phyloP scores from a whole-genome alignment of 805 yeast species.

The Candida ulmi region DNA sequence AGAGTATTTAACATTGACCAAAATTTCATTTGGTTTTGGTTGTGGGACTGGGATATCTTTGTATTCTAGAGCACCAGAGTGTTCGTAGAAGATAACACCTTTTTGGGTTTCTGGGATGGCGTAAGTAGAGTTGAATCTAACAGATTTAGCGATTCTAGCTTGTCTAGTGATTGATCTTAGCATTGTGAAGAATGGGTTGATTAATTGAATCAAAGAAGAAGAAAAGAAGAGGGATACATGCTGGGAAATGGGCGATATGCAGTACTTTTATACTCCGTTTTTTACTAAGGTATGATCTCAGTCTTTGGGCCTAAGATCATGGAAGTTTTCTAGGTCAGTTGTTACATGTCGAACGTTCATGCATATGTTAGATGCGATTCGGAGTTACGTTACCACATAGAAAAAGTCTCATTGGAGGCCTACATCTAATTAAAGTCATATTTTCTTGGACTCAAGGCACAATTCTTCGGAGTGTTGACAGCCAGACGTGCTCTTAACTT shows the following conservation, averaged over 20 bases:
- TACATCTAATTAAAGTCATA: not conserved
- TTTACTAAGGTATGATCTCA: too few relatives aligned
- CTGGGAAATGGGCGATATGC: not conserved
- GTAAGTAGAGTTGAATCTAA: constrained; percentile 23
- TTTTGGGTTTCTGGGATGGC: constrained; percentile 62
- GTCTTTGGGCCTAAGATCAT: too few relatives aligned
- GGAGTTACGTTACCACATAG: not conserved
- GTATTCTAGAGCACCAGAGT: constrained; percentile 59
- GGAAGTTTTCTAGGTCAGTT: too few relatives aligned
- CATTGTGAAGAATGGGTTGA: constrained; percentile 7
- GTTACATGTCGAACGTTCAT: not conserved
- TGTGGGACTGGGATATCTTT: constrained; percentile 75
- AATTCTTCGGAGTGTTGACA: too few relatives aligned
- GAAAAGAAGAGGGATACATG: not conserved
- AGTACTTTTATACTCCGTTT: not conserved
- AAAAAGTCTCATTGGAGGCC: not conserved
- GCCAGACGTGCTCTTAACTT: too few relatives aligned
- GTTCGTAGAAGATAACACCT: constrained; percentile 62
- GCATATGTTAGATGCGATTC: not conserved
- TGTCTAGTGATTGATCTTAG: constrained; percentile 20
- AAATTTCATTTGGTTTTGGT: constrained; percentile 72
- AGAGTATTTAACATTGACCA: constrained; percentile 77
- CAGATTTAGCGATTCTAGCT: constrained; percentile 9
- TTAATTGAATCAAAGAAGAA: not conserved
- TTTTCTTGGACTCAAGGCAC: too few relatives aligned